These are phyloP conservation scores for Alternaria panax DNA, from an alignment of 2,329 filamentous ascomycete species.

Conservation along the genomic window DNA sequence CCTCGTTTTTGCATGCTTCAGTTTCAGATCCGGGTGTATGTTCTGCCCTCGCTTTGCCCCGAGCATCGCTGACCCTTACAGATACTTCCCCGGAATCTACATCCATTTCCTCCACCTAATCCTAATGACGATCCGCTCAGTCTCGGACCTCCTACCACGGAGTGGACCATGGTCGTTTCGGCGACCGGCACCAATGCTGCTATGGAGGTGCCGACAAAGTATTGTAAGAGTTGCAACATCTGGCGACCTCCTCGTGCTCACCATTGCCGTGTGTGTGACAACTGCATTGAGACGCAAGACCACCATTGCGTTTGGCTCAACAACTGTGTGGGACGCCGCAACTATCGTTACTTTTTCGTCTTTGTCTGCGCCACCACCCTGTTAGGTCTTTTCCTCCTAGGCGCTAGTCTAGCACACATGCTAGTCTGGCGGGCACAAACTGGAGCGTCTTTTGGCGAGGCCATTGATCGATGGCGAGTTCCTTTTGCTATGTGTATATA, in stretches of 20 bases:
- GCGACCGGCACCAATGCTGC: conserved; percentile 76
- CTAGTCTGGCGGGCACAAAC: conserved; percentile 73
- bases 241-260: conserved; percentile 96
- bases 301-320: conserved; percentile 99
- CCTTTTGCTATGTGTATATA: conserved; percentile 91
- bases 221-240: conserved; percentile 96
- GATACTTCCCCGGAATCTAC: conserved; percentile 92
- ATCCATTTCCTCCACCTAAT: conserved; percentile 80
- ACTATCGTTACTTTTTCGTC: conserved; percentile 97
- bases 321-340: conserved; percentile 95
- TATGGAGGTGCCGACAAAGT: conserved; percentile 98
- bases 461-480: conserved; percentile 75
- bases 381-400: conserved; percentile 77
- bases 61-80: conserved; percentile 50
- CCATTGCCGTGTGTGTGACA: conserved; percentile 96
- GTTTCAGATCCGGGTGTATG: conserved; percentile 90
- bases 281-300: conserved; percentile 95
- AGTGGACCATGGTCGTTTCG: conserved; percentile 92
- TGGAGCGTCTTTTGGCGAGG: conserved; percentile 69
- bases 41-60: conserved; percentile 29
- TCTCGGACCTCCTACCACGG: conserved; percentile 83
- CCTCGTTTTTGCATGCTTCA: conserved; percentile 93
- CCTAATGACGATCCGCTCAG: conserved; percentile 81
- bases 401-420: conserved; percentile 80
- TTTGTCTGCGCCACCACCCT: conserved; percentile 85